Evolutionary conservation across 305 asterid species (phyloP), one percentile per base, ranked within the genome.

Genomic region (Fraxinus albicans): DNA sequence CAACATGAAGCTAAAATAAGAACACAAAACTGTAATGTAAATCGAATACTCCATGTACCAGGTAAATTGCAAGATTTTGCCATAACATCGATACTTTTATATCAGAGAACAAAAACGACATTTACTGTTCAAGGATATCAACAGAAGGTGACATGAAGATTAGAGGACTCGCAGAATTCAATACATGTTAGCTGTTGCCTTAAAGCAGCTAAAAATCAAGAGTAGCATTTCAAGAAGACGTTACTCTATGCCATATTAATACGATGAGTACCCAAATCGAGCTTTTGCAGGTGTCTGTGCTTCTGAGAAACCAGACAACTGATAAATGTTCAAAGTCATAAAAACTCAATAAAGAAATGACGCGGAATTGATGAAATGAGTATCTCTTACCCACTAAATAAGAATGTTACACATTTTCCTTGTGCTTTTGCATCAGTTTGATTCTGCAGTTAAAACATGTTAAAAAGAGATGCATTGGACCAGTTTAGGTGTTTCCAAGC

Each of bases 341-440:
- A 44, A 76, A 36, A 31, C 31, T 36, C 83, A 78, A 47, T 34
- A 79, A 78, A 65, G 42, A 23, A 33, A n/a, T 33, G 38, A 17
- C 70, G 2, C 27, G 4, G 6, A 65, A 25, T 6, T 13, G 12
- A 58, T 40, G 74, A 73, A 63, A 5, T 60, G 55, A 34, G 50
- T 69, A 83, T 80, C 44, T 78, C 53, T 81, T 84, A 86, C 92
- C 85, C 15, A 85, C 81, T 67, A 78, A 3, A 60, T 44, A 63
- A 50, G 80, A 77, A 38, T 25, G 72, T 89, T 81, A 92, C 58
- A 89, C 94, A 79, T 85, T 90, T 88, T 90, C 35, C 6, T 78
- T 81, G 89, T 19, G 88, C 65, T 80, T 87, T 92, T 38, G 82
- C 88, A 58, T 86, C 91, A 0, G 74, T 82, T 83, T 85, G 88